Base-by-base conservation (phyloP, 352 stramenopile genomes). In the Pythium folliculosum region DNA sequence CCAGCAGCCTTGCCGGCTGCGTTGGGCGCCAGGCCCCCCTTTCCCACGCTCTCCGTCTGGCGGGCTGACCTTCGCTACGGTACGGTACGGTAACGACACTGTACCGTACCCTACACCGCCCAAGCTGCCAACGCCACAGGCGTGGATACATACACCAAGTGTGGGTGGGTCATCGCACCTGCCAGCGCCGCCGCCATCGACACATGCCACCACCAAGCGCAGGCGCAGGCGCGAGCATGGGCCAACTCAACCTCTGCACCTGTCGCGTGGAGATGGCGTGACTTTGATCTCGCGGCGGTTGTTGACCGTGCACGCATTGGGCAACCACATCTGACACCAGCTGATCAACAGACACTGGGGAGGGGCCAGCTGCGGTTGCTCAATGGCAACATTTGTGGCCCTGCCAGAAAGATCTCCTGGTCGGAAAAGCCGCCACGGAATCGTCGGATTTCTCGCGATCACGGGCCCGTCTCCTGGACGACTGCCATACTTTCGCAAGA, bases 241-340 rank as follows among this genome's bases (percentile, higher is more conserved):
- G 38, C 14, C 5, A 2, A 17, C 38, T 44, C 38, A 44, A 44
- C 5, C 12, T 44, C 38, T 7, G 38, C 38, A 44, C 38, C 9
- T 44, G 38, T 17, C 14, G 38, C 38, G 38, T 7, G 38, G 38
- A 44, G 54, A 60, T 66, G 30, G 49, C 60, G 60, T 66, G 32
- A 66, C 49, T 53, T 5, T 12, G 60, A 66, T 66, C 60, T 66
- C 49, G 48, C 38, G 37, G 12, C 37, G 6, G 16, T 59, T 66
- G 60, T 66, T 66, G 60, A 66, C 60, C 6, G n/a, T 17, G 38
- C 9, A 44, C 38, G 14, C 38, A 44, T 44, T 44, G 38, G 14
- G 38, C 38, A 44, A 44, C 38, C 38, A 17, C 32, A 17, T 6
- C 9, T 14, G 38, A 3, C 9, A 7, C 17, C 38, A 44, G 2